Evolutionary conservation across 768 basidiomycete species (phyloP).

Genomic region (Leccinum subtestaceum): DNA sequence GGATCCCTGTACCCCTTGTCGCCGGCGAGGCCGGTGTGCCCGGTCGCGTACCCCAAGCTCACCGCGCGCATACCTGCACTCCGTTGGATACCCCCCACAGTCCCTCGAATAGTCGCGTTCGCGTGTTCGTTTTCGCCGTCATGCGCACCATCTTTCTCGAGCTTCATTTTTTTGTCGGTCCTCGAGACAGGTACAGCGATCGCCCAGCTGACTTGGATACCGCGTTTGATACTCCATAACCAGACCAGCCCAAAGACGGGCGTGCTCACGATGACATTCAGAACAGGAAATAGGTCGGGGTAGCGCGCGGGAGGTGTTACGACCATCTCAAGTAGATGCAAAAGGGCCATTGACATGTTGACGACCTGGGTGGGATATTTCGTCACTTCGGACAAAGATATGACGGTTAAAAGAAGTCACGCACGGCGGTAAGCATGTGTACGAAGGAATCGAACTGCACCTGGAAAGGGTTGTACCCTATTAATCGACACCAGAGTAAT

Average conservation of each 20-base stretch:
- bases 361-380: constrained; percentile 37
- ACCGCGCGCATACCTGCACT: constrained; percentile 25
- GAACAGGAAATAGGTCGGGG: constrained; percentile 81
- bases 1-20: constrained; percentile 16
- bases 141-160: not conserved
- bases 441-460: constrained; percentile 45
- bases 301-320: constrained; percentile 68
- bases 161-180: not conserved
- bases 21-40: not conserved
- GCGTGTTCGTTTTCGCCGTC: constrained; percentile 11
- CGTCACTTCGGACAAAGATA: not conserved
- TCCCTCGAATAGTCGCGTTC: not conserved
- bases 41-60: constrained; percentile 28
- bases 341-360: constrained; percentile 49
- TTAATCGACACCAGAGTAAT: constrained; percentile 76
- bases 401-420: not conserved
- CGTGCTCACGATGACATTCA: constrained; percentile 80
- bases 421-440: constrained; percentile 51
- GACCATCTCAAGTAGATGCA: constrained; percentile 66
- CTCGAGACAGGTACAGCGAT: constrained; percentile 46
- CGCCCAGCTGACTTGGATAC: constrained; percentile 80
- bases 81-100: constrained; percentile 4
- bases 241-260: constrained; percentile 80
- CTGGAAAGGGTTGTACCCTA: constrained; percentile 73
- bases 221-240: constrained; percentile 86